These are phyloP conservation scores for Spirogloea muscicola DNA, from an alignment of 139 green algal species.

Conservation along the genomic window DNA sequence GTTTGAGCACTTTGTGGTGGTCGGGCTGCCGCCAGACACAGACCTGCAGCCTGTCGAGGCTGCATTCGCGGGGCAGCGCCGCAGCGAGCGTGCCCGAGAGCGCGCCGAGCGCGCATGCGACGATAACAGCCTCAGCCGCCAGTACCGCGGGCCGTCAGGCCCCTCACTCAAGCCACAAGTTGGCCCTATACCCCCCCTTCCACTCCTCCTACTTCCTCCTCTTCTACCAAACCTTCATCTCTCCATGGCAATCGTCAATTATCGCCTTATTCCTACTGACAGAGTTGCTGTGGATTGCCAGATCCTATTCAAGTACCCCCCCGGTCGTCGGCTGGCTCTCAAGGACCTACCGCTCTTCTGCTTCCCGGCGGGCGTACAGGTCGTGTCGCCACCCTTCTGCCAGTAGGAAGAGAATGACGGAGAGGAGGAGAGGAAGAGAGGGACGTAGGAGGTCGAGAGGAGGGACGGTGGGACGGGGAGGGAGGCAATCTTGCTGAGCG, in stretches of 20 bases:
- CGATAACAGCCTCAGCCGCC: neutral
- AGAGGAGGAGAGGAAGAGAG: no score
- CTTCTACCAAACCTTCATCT: no score
- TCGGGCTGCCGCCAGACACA: constrained; percentile 15
- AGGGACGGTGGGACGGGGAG: no score
- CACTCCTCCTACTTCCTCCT: no score
- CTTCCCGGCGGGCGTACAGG: constrained; percentile 62
- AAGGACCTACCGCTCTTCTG: constrained; percentile 68
- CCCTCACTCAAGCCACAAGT: constrained; percentile 6
- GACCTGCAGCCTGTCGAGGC: neutral
- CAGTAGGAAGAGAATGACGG: no score
- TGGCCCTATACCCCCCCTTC: no score
- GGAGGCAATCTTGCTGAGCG: no score
- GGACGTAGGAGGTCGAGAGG: no score
- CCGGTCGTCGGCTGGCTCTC: constrained; percentile 21
- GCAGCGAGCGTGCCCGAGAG: neutral
- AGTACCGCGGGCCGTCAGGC: neutral
- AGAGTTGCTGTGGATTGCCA: no score
- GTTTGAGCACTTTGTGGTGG: constrained; percentile 41
- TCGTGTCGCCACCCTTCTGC: no score
- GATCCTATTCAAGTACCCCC: constrained; percentile 43
- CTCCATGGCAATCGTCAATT: no score
- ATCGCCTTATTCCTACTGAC: no score
- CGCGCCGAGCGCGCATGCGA: neutral
- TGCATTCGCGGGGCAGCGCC: neutral